Evolutionary conservation across 2,329 filamentous ascomycete species (phyloP).

Genomic region (Hirsutella minnesotensis): DNA sequence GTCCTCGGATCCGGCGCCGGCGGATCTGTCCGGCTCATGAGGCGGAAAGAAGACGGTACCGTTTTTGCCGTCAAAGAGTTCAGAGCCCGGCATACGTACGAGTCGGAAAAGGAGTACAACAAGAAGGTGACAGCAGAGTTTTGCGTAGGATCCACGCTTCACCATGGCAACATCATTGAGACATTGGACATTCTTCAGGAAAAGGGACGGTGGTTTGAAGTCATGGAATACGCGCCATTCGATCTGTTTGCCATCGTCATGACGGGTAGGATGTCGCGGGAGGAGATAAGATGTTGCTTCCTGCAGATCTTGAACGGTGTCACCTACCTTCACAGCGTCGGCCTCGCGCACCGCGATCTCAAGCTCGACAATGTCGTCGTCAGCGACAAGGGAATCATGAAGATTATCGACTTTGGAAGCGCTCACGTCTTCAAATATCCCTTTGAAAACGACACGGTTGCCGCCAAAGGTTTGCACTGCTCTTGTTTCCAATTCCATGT

Average conservation of each 20-base stretch:
- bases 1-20: conserved; percentile 89
- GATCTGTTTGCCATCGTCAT: conserved; percentile 98
- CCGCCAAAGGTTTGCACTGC: conserved; percentile 21
- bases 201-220: conserved; percentile 89
- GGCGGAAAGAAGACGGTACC: conserved; percentile 79
- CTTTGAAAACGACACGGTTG: conserved; percentile 60
- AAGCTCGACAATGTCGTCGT: conserved; percentile 98
- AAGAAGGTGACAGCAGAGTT: conserved; percentile 98
- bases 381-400: conserved; percentile 94
- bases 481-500: neutral
- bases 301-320: conserved; percentile 92
- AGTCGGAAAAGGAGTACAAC: conserved; percentile 88
- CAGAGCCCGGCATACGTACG: conserved; percentile 79
- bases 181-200: conserved; percentile 94
- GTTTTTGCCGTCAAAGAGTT: conserved; percentile 99
- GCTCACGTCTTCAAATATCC: conserved; percentile 96
- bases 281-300: conserved; percentile 84
- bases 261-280: conserved; percentile 91
- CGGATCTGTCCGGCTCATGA: conserved; percentile 88
- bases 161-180: conserved; percentile 97
- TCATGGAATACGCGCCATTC: conserved; percentile 96
- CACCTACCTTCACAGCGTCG: conserved; percentile 89
- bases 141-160: conserved; percentile 90
- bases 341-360: conserved; percentile 84
- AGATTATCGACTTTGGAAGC: conserved; percentile 97